Percentiles rank a stretch among this genome's conserved stretches.
These are phyloP conservation scores for Cryptosporidium tyzzeri DNA, from an alignment of 169 alveolate species.

Conservation along the genomic window DNA sequence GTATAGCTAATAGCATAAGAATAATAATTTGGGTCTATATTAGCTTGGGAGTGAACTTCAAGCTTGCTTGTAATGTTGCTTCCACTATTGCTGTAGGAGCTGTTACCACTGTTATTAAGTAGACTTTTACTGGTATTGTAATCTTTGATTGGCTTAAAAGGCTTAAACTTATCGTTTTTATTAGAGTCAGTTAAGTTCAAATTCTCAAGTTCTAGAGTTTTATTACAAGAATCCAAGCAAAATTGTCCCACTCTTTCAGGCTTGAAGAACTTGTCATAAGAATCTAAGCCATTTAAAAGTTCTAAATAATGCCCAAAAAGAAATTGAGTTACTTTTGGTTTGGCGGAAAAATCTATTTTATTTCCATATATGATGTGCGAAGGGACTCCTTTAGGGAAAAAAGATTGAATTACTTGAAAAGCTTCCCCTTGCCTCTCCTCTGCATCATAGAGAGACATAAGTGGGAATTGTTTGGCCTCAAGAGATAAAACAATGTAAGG, in stretches of 20 bases:
- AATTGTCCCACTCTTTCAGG: not conserved
- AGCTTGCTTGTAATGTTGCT: not conserved
- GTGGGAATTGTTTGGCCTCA: conserved; percentile 66
- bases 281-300: not conserved
- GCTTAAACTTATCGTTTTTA: not conserved
- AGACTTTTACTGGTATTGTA: not conserved
- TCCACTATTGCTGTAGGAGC: not conserved
- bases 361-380: conserved; percentile 43
- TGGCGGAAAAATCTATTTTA: conserved; percentile 23
- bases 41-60: not conserved
- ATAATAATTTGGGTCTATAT: not conserved
- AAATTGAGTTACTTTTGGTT: conserved; percentile 62
- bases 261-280: conserved; percentile 12
- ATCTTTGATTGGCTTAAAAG: not conserved
- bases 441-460: conserved; percentile 36
- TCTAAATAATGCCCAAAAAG: conserved; percentile 35
- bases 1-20: not conserved
- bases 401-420: conserved; percentile 43
- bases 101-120: not conserved
- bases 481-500: conserved; percentile 54
- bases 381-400: conserved; percentile 71
- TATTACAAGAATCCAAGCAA: not conserved
- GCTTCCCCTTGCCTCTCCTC: conserved; percentile 66
- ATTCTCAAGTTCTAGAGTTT: not conserved
- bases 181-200: not conserved